Percentiles rank a stretch among this genome's conserved stretches.
Conservation (phyloP, 2,329 filamentous ascomycete species). For the Colletotrichum sp. region DNA sequence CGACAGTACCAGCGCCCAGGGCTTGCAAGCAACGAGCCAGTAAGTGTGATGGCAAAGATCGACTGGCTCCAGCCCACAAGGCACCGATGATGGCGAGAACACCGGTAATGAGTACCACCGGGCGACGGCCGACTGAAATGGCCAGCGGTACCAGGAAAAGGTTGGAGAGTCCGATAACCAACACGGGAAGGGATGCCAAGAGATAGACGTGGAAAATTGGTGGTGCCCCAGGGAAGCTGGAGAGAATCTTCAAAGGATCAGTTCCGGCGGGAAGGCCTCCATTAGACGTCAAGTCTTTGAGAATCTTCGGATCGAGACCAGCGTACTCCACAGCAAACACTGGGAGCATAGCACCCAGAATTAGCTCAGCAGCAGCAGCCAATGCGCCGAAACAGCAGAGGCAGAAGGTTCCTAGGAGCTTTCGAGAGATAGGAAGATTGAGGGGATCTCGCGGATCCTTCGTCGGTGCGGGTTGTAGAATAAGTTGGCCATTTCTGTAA, state of each 20-base stretch:
- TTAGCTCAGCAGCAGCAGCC: conserved; percentile 27
- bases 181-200: conserved; percentile 36
- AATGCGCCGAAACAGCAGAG: conserved; percentile 28
- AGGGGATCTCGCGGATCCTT: conserved; percentile 11
- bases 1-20: conserved; percentile 37
- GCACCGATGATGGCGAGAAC: conserved; percentile 36
- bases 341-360: conserved; percentile 33
- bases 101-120: conserved; percentile 35
- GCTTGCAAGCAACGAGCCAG: conserved; percentile 36
- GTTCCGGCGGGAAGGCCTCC: conserved; percentile 25
- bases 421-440: not conserved
- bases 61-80: conserved; percentile 37
- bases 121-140: conserved; percentile 38
- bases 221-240: conserved; percentile 27
- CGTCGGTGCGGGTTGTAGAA: not conserved
- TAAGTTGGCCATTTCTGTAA: not conserved
- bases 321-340: conserved; percentile 39
- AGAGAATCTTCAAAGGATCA: conserved; percentile 21
- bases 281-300: conserved; percentile 23
- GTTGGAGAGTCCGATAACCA: conserved; percentile 36
- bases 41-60: conserved; percentile 31
- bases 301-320: conserved; percentile 30
- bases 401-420: not conserved
- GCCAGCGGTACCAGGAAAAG: conserved; percentile 39
- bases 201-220: conserved; percentile 32